Base-by-base conservation (phyloP, 768 basidiomycete genomes). In the Aureoboletus auriporus region DNA sequence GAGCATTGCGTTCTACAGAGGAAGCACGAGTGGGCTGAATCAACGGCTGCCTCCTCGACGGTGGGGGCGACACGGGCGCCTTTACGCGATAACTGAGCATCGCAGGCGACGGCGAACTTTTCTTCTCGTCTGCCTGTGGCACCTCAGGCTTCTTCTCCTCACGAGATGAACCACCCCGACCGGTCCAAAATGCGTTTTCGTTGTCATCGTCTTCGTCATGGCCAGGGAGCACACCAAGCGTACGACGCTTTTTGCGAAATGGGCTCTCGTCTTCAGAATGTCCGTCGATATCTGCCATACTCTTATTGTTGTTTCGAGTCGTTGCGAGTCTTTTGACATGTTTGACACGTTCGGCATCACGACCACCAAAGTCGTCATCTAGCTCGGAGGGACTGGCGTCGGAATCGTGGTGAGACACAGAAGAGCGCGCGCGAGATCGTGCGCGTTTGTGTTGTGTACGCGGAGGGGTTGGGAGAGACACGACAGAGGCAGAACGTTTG, bases 391-490 rank as follows among this genome's bases (percentile, higher is more conserved):
- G 71, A 51, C 63, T 71, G 27, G 61, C 65, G 27, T 72, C 67
- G 8, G 67, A 63, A 49, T 75, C 76, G 51, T 63, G 68, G 49
- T 78, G 75, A 20, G 76, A 77, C 35, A 75, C 73, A 30, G 71
- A 71, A 14, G 75, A 74, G 0, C 66, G 67, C 41, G 72, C 63
- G 17, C 75, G 73, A 7, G 69, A 60, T 34, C 70, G 71, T 47
- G 75, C 66, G 16, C 71, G 72, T 52, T 75, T 82, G 48, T 77
- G 71, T 42, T 69, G 72, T 8, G 83, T 84, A 27, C 78, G 68
- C 0, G 84, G 84, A 17, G 84, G 84, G 0, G 84, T 86, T 33
- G 82, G 83, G 20, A 86, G 71, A 5, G 82, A 82, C 28, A 77
- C 79, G 36, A 74, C 72, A 14, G 84, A 86, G 23, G 82, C 79